Evolutionary conservation across 129 eudicot species (phyloP), one percentile per base, ranked within the genome.

Genomic region (Flaveria linearis): DNA sequence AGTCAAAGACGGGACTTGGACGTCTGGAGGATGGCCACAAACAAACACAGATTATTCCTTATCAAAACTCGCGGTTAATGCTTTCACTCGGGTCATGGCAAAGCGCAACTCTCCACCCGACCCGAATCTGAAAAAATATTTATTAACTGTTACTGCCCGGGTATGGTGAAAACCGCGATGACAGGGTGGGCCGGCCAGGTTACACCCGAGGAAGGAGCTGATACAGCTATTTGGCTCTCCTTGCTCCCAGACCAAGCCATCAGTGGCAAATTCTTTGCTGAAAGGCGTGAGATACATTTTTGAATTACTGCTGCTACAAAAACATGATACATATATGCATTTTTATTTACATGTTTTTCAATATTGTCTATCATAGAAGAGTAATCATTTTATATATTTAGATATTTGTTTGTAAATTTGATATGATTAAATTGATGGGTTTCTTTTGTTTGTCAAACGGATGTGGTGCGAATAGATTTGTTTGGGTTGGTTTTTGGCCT

Each of bases 101-200:
- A 82, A 46, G 43, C 51, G 43, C 51, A 14, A 76, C 82, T 90
- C 41, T 69, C 85, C 11, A 88, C 84, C 26, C 75, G 97, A 45
- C 88, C 96, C 14, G 96, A 88, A 10, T 89, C 91, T 68, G 71
- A 85, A 45, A 90, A 88, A 80, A 81, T 93, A 71, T 87, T 77
- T 25, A 74, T 90, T 26, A 93, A 88, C 75, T 88, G 96, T 75
- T 93, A 82, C 74, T 93, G 98, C 76, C 98, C 98, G 2, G 98
- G 98, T 52, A 90, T 95, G 97, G 98, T 93, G 73, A 93, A 88
- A 79, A 93, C 98, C 15, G 97, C 96, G 25, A 86, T 90, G 96
- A 93, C 96, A 22, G 92, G 84, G 58, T 92, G 96, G 96, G 90
- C 86, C 4, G 98, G 92, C n/a, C 84, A 85, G 73, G 79, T 74